Evolutionary conservation across 345 rosid species (phyloP).

Genomic region (Microcos paniculata): DNA sequence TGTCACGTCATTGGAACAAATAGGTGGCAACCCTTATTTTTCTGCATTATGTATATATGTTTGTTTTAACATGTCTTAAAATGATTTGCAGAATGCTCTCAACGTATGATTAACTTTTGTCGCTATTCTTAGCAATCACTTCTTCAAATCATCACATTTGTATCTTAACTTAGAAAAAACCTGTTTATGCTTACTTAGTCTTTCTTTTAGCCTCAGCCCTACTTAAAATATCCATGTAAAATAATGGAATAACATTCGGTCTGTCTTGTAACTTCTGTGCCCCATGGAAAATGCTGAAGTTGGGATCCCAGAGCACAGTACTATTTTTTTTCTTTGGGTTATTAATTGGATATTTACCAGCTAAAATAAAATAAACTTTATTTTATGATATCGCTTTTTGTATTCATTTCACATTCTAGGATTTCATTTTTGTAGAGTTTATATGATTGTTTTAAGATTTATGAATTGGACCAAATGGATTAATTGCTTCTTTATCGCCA

Average conservation of each 20-base stretch:
- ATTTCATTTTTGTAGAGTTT: not conserved
- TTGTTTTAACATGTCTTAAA: not conserved
- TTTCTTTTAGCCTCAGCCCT: not conserved
- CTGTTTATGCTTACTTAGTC: not conserved
- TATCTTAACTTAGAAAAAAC: not conserved
- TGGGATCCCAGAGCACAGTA: not conserved
- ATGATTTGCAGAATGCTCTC: not conserved
- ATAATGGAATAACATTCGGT: not conserved
- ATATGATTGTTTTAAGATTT: not conserved
- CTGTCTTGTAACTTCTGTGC: not conserved
- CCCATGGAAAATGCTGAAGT: not conserved
- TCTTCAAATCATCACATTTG: not conserved
- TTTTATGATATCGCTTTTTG: not conserved
- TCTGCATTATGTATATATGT: not conserved
- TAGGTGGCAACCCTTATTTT: not conserved
- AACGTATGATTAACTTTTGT: not conserved
- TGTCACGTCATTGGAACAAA: not conserved
- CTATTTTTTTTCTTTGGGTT: not conserved
- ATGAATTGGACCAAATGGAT: not conserved
- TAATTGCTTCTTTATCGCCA: not conserved
- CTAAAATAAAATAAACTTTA: not conserved
- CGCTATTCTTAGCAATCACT: not conserved
- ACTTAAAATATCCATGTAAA: not conserved
- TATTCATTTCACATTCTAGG: constrained; percentile 1
- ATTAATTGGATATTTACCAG: not conserved